These are phyloP conservation scores for Fomitopsis schrenkii DNA, from an alignment of 1,284 basidiomycete genomes.

Conservation along the genomic window DNA sequence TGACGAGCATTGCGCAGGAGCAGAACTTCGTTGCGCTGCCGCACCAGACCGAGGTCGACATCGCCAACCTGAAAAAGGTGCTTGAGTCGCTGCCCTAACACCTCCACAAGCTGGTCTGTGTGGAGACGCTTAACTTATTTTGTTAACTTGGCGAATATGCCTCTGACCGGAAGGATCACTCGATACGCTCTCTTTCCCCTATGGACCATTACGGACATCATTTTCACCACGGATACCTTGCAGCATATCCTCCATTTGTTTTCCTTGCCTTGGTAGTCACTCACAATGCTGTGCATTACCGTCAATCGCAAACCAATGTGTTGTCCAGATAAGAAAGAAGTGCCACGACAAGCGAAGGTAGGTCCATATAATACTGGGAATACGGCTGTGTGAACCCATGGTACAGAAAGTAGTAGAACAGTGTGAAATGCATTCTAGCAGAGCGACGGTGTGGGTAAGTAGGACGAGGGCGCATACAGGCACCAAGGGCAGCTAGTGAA, in stretches of 20 bases:
- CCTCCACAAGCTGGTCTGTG: background rate
- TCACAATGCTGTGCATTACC: background rate
- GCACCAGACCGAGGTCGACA: constrained; percentile 51
- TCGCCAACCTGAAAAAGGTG: constrained; percentile 46
- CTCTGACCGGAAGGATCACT: background rate
- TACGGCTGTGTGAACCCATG: background rate
- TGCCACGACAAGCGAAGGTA: background rate
- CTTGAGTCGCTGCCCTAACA: constrained; percentile 8
- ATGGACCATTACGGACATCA: background rate
- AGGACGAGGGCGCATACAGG: background rate
- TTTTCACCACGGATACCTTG: background rate
- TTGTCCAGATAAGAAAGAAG: background rate
- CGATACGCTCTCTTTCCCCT: background rate
- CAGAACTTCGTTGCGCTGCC: constrained; percentile 47
- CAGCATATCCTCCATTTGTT: background rate
- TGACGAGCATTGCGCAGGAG: constrained; percentile 33
- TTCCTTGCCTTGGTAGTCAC: background rate
- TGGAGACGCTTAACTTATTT: background rate
- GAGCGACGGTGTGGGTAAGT: background rate
- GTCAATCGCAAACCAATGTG: background rate
- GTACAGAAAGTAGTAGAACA: constrained; percentile 5
- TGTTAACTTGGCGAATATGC: background rate
- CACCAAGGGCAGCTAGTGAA: background rate
- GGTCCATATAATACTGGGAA: constrained; percentile 6
- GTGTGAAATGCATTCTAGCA: constrained; percentile 1